Evolutionary conservation across 106 monocot genomes (phyloP), one percentile per base, ranked within the genome.

Genomic region (Platanthera zijinensis): DNA sequence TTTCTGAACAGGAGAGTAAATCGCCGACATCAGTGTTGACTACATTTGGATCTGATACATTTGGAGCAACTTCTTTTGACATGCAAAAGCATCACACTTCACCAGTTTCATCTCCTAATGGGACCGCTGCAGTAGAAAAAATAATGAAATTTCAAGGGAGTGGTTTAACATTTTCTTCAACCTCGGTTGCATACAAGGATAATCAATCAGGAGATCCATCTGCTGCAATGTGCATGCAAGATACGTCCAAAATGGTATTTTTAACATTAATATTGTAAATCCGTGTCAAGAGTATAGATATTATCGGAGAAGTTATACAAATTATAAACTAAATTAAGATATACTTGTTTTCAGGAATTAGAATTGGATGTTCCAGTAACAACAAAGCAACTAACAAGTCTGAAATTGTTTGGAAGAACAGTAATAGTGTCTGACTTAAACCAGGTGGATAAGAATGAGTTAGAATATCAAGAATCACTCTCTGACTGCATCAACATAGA

Each of bases 1-100:
- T 77, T 14, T 85, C 67, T 56, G 89, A 85, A 17, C 84, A 77
- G 59, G 92, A 89, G 32, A 88, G 85, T 48, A 52, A 82, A 52
- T 95, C 95, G 9, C 95, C 95, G 1, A 92, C 79, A 19, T 95
- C 95, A 0, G 89, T 92, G 75, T 83, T 95, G 73, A 84, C 92
- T 7, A 46, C 54, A 39, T 50, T 83, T 68, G 83, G 82, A 6
- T 82, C 84, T 7, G 84, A 82, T 7, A 72, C 69, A 7, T 52
- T 82, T 53, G 62, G 47, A 25, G 79, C 78, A 64, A 70, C 77
- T 17, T 22, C 77, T 11, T 79, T 67, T 3, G 70, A 78, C 48
- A 6, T 19, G 11, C 75, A 49, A 71, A 81, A 79, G 51, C 19
- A 50, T 68, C 86, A 82, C 69, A 66, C 48, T 50, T 89, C 92